Evolutionary conservation across 805 yeast species (phyloP), one percentile per base, ranked within the genome.

Genomic region (Lachancea lanzarotensis): DNA sequence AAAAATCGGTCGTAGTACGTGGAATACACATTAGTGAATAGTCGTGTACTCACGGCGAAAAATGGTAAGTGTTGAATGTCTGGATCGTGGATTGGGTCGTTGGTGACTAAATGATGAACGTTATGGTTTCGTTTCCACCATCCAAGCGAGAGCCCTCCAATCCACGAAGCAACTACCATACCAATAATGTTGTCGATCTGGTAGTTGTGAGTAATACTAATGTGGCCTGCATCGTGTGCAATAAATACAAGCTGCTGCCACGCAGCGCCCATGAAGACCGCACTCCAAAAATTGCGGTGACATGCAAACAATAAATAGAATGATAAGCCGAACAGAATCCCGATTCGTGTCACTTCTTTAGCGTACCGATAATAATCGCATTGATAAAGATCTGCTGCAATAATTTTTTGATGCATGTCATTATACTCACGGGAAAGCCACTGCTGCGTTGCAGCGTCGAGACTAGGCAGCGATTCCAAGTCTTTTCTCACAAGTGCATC

Each of bases 51-150:
- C 16, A 88, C 95, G 2, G 95, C 95, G 60, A 88, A 88, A 55
- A 88, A 88, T 1, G 96, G 96, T 51, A 88, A 63, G 65, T 88
- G 96, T 65, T 88, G 96, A 59, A 88, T 89, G 65, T 88, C 96
- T 0, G 96, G 96, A 57, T 88, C 96, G 59, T 89, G 95, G 1
- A 84, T 83, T 0, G 96, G 96, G 59, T 88, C 95, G 63, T 88
- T 88, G n/a, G 96, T 84, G 44, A 88, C 74, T 42, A 88, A 67
- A 61, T 88, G 96, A 64, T 88, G 96, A n/a, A 88, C 95, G 60
- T 88, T 88, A 65, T 88, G 96, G 63, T 85, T 88, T 42, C 90
- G 72, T 55, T 88, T 89, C 96, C 96, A 88, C 96, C 96, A 88
- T 2, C 95, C 95, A 17, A 87, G 59, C 38, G 95, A 84, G 35